Percentiles rank a stretch among this genome's conserved stretches.
These are phyloP conservation scores for Lactarius sanguifluus DNA, from an alignment of 768 basidiomycete species.

Conservation along the genomic window DNA sequence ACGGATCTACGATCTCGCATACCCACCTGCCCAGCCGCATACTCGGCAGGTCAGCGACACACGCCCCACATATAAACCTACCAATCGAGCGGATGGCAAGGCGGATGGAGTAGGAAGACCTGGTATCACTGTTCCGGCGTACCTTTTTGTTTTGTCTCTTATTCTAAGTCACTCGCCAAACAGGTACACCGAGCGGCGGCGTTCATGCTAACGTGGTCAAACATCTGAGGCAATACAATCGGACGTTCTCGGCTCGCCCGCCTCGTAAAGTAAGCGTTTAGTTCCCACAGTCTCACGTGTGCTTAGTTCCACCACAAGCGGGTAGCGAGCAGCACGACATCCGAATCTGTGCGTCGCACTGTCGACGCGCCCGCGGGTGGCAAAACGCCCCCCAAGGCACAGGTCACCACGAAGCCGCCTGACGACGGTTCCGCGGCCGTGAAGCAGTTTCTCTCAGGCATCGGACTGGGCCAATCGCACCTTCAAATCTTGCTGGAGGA, in stretches of 20 bases:
- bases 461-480: not conserved
- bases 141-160: too few species aligned
- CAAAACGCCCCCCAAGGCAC: not conserved
- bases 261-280: not conserved
- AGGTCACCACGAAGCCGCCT: not conserved
- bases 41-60: not conserved
- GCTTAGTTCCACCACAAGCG: not conserved
- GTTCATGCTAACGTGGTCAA: not conserved
- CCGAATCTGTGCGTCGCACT: not conserved
- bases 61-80: too few species aligned
- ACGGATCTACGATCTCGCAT: too few species aligned
- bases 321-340: not conserved
- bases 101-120: too few species aligned
- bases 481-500: not conserved
- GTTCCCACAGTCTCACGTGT: not conserved
- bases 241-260: not conserved
- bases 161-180: too few species aligned
- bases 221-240: not conserved
- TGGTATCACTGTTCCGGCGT: too few species aligned
- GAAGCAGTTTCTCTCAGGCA: not conserved
- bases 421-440: not conserved
- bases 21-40: too few species aligned
- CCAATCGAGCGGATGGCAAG: too few species aligned
- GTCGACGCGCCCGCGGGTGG: not conserved
- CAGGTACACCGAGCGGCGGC: not conserved